Evolutionary conservation across 2,329 filamentous ascomycete species (phyloP).

Genomic region (Fulvia fulva): DNA sequence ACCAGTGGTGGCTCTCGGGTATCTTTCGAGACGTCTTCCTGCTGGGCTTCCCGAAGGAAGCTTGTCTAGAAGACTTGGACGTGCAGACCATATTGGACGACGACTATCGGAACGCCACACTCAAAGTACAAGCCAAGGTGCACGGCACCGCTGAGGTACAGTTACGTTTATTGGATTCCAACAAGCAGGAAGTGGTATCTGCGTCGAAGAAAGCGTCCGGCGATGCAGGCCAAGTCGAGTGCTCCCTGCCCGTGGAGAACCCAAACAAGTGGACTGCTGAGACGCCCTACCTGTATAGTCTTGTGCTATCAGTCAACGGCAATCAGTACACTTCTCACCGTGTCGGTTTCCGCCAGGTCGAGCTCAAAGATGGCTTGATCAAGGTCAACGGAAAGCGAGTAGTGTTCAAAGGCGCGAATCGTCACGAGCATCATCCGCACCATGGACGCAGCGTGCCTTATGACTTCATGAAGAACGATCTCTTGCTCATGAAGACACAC

Average conservation of each 20-base stretch:
- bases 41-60: constrained; percentile 51
- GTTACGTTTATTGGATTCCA: constrained; percentile 36
- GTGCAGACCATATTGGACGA: constrained; percentile 53
- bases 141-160: constrained; percentile 42
- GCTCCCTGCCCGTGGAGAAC: constrained; percentile 45
- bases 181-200: constrained; percentile 34
- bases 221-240: constrained; percentile 24
- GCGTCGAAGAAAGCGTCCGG: constrained; percentile 1
- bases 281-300: constrained; percentile 57
- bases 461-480: constrained; percentile 58
- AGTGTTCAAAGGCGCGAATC: constrained; percentile 61
- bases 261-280: constrained; percentile 68
- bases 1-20: constrained; percentile 33
- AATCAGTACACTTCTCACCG: constrained; percentile 48
- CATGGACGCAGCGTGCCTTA: constrained; percentile 61
- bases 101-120: constrained; percentile 48
- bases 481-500: constrained; percentile 65
- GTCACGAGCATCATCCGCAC: constrained; percentile 66
- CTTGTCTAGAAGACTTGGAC: constrained; percentile 56
- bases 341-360: constrained; percentile 62
- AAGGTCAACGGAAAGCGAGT: constrained; percentile 61
- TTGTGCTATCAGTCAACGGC: constrained; percentile 44
- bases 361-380: constrained; percentile 58
- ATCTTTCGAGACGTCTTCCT: constrained; percentile 66
- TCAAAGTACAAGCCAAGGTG: constrained; percentile 32